A percentile compares a stretch with the other conserved stretches of the same genome.
These are phyloP conservation scores for Excoecaria cochinchinensis DNA, from an alignment of 345 rosid genomes.

Conservation along the genomic window DNA sequence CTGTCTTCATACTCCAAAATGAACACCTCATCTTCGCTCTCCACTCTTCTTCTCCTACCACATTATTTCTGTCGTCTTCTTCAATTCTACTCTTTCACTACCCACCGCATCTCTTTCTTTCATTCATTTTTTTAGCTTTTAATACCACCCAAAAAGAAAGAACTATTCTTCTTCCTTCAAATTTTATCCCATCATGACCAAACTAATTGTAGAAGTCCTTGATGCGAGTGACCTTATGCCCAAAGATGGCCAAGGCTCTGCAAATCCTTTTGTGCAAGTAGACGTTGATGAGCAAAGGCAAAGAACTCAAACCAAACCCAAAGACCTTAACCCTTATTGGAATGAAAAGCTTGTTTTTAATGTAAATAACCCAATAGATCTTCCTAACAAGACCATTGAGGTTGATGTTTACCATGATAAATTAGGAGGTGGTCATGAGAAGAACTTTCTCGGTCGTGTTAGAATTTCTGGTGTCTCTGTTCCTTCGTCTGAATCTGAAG, in stretches of 20 bases:
- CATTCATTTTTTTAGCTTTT: background rate
- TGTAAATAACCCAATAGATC: slow-evolving; percentile 37
- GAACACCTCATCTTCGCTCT: slow-evolving; percentile 22
- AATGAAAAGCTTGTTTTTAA: slow-evolving; percentile 62
- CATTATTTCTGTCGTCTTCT: slow-evolving; percentile 11
- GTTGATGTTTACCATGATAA: slow-evolving; percentile 60
- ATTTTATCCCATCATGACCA: slow-evolving; percentile 44
- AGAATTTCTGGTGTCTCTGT: slow-evolving; percentile 64
- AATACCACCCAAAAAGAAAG: too few species aligned
- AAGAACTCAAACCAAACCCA: slow-evolving; percentile 59
- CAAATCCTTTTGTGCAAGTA: slow-evolving; percentile 70
- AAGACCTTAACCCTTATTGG: slow-evolving; percentile 79
- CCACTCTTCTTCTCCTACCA: background rate
- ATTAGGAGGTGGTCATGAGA: slow-evolving; percentile 41
- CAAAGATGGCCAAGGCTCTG: slow-evolving; percentile 80
- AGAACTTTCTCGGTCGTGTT: slow-evolving; percentile 77
- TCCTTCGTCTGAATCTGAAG: slow-evolving; percentile 56
- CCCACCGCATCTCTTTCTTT: slow-evolving; percentile 8
- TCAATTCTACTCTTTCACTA: slow-evolving; percentile 21
- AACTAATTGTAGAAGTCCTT: slow-evolving; percentile 67
- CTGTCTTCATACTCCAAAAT: slow-evolving; percentile 33
- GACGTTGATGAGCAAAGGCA: slow-evolving; percentile 55
- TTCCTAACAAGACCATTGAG: slow-evolving; percentile 47
- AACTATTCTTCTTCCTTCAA: background rate
- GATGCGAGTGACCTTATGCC: slow-evolving; percentile 82